A percentile compares a stretch with the other conserved stretches of the same genome.
Conservation (phyloP, 1,284 basidiomycete species). For the Schizopora paradoxa region DNA sequence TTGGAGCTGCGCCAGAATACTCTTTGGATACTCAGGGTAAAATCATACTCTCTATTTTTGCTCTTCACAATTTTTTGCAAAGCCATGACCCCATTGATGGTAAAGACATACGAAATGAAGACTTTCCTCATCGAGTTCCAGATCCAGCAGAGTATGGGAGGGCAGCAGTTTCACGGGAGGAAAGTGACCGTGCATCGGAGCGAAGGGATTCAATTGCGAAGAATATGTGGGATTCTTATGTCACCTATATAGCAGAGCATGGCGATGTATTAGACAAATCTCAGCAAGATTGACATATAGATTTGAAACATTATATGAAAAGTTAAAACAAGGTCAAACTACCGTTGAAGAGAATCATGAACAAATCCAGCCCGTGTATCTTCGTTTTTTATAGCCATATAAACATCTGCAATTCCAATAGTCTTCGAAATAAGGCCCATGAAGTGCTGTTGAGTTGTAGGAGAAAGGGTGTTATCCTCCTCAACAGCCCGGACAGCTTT, state of each 20-base stretch:
- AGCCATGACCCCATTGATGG: constrained; percentile 20
- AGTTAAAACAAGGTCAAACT: no score
- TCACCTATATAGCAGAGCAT: not conserved
- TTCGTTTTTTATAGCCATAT: no score
- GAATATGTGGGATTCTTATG: constrained; percentile 26
- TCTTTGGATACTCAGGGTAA: constrained; percentile 20
- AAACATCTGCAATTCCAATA: no score
- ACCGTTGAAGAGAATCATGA: no score
- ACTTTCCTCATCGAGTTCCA: not conserved
- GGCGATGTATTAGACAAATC: not conserved
- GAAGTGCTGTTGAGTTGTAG: not conserved
- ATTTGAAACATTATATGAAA: no score
- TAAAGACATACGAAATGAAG: not conserved
- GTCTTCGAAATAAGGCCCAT: no score
- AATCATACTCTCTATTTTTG: constrained; percentile 20
- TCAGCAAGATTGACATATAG: not conserved
- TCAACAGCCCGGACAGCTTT: not conserved
- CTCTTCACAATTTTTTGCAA: constrained; percentile 25
- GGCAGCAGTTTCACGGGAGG: constrained; percentile 13
- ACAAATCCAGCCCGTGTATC: no score
- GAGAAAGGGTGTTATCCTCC: not conserved
- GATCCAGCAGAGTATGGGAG: no score
- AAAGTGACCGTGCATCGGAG: constrained; percentile 19
- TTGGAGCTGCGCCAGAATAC: constrained; percentile 19
- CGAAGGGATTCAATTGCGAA: constrained; percentile 26